Conservation (phyloP, 2,329 filamentous ascomycete genomes). For the Penicillium frequentans region DNA sequence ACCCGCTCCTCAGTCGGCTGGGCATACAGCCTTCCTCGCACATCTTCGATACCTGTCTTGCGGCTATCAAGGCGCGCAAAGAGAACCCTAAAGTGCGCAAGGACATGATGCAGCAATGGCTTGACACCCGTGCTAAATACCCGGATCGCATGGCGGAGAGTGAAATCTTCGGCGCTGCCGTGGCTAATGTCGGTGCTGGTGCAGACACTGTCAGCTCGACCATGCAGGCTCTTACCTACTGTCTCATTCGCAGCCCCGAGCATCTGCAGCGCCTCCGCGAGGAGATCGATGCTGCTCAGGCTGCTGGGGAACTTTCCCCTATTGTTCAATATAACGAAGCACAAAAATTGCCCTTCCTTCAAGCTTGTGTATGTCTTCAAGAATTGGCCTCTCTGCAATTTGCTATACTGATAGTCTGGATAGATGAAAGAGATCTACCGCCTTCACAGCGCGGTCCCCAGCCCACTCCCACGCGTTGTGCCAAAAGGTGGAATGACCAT, state of each 20-base stretch:
- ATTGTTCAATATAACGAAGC: slow-evolving; percentile 28
- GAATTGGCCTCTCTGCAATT: no score
- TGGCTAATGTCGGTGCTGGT: slow-evolving; percentile 40
- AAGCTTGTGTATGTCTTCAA: slow-evolving; percentile 31
- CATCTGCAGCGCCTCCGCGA: slow-evolving; percentile 13
- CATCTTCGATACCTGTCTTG: slow-evolving; percentile 39
- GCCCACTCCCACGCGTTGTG: slow-evolving; percentile 31
- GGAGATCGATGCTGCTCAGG: slow-evolving; percentile 27
- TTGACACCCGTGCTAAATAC: slow-evolving; percentile 30
- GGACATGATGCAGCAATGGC: slow-evolving; percentile 42
- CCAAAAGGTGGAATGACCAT: slow-evolving; percentile 34
- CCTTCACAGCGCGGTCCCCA: slow-evolving; percentile 31
- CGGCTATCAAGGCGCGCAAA: slow-evolving; percentile 33
- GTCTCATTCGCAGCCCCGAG: slow-evolving; percentile 29
- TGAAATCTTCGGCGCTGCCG: slow-evolving; percentile 36
- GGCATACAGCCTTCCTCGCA: slow-evolving; percentile 38
- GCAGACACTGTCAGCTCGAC: slow-evolving; percentile 40
- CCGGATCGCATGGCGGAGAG: slow-evolving; percentile 35
- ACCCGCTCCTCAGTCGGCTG: slow-evolving; percentile 38
- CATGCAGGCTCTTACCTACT: slow-evolving; percentile 39
- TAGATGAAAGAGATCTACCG: slow-evolving; percentile 41
- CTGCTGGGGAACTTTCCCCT: slow-evolving; percentile 18
- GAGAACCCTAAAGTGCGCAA: slow-evolving; percentile 31
- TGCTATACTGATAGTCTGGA: neutral
- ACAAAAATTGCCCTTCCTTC: slow-evolving; percentile 34